Evolutionary conservation across 129 eudicot genomes (phyloP), one percentile per base, ranked within the genome.

Genomic region (Helianthus tuberosus): DNA sequence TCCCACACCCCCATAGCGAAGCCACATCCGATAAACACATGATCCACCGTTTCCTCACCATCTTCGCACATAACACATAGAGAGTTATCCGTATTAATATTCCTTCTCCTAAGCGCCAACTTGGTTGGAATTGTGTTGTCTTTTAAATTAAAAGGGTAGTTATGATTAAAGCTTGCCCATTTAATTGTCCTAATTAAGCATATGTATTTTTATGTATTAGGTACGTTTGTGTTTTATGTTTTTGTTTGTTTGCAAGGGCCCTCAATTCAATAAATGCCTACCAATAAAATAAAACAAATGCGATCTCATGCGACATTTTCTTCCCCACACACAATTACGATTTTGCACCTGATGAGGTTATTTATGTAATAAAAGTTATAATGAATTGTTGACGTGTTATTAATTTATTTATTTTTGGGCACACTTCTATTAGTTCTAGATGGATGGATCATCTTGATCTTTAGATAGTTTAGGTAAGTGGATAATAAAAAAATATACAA

Each of bases 191-290:
- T 55, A 57, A 72, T 29, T 9, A 8, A 53, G 65, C 53, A 38
- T 71, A 41, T 57, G 66, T 25, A 16, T 43, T 23, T 43, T 6
- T 43, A 43, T 43, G 47, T 43, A 11, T 69, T 41, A 11, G n/a
- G 12, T 69, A 50, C n/a, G 73, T 51, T 29, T 47, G 17, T 27
- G 3, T 43, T n/a, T 16, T 62, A 61, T 61, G 54, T 20, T 54
- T 61, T 48, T 73, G 61, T 61, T 73, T 73, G 59, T 48, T 29
- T 11, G 11, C 41, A 71, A 44, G 67, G 67, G 73, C 73, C 74
- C 67, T 39, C 36, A 7, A 5, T 75, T 75, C 80, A 66, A 75
- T 73, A 75, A 75, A 75, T 54, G 66, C 73, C 35, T 41, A 75
- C 79, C 79, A 39, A 75, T 62, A 75, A 64, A 43, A 43, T 43